phyloP scores from a whole-genome alignment of 306 rosid species.

The Cajanus cajan region DNA sequence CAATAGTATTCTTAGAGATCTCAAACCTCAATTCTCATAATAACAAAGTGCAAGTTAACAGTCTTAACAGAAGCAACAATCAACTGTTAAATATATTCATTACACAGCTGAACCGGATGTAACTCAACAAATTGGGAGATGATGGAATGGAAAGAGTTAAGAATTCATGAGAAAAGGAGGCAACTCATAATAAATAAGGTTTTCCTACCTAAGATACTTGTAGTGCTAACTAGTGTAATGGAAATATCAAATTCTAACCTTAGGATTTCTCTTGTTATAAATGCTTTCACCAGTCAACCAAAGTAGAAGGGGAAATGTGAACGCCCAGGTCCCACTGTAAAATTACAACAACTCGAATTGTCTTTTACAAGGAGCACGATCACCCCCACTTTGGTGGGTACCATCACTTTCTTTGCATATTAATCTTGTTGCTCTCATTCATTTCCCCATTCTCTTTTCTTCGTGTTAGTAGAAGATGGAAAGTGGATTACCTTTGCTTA shows the following conservation, averaged over 20 bases:
- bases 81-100: background rate
- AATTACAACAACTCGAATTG: slow-evolving; percentile 22
- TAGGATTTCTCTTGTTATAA: slow-evolving; percentile 18
- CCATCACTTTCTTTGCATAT: slow-evolving; percentile 25
- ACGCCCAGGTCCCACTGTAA: slow-evolving; percentile 45
- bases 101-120: background rate
- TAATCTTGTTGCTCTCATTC: slow-evolving; percentile 23
- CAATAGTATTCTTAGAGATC: no score
- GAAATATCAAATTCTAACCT: background rate
- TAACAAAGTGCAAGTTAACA: no score
- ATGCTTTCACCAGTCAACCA: slow-evolving; percentile 7
- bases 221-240: background rate
- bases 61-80: background rate
- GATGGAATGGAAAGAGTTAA: background rate
- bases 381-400: slow-evolving; percentile 39
- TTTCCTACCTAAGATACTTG: background rate
- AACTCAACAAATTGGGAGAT: background rate
- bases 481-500: slow-evolving; percentile 74
- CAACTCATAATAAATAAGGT: background rate
- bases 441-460: slow-evolving; percentile 18
- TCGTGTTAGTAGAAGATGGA: slow-evolving; percentile 46
- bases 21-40: no score
- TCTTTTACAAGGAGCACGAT: slow-evolving; percentile 38
- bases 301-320: slow-evolving; percentile 20
- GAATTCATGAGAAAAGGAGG: background rate